Percentiles rank a stretch among this genome's conserved stretches.
Evolutionary conservation across 2,329 filamentous ascomycete species (phyloP).

Genomic region (Cladophialophora yegresii): DNA sequence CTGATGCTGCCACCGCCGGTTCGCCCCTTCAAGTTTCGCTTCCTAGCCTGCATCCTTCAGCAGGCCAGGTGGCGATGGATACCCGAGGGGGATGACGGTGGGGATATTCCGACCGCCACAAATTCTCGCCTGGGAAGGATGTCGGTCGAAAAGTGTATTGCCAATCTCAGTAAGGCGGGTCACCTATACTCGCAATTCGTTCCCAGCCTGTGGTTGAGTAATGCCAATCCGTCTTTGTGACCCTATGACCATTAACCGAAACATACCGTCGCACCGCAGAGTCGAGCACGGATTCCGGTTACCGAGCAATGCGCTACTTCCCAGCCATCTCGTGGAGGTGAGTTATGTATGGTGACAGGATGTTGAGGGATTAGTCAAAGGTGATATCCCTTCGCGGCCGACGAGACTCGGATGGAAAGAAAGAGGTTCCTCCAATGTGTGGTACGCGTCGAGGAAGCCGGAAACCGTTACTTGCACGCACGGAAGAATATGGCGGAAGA

Average conservation of each 20-base stretch:
- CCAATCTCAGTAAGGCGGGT: background rate
- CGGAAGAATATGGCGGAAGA: too few species aligned
- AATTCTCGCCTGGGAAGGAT: background rate
- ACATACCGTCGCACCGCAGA: background rate
- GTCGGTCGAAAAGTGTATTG: background rate
- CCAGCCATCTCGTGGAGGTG: background rate
- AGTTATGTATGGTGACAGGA: background rate
- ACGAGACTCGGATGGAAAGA: background rate
- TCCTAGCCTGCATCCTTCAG: background rate
- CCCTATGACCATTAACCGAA: background rate
- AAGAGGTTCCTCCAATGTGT: background rate
- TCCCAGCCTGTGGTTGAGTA: background rate
- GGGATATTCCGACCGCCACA: background rate
- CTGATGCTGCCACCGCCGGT: too few species aligned
- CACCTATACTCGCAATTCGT: background rate
- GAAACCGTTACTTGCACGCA: background rate
- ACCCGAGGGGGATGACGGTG: background rate
- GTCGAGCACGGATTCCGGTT: background rate
- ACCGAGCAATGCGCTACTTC: background rate
- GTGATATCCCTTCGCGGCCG: background rate
- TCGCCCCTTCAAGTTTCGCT: background rate
- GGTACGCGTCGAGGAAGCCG: background rate
- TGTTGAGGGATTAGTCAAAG: background rate
- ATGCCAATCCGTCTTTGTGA: background rate
- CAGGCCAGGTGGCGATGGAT: background rate